phyloP scores from a whole-genome alignment of 441 rosid species.

The Manihot esculenta region DNA sequence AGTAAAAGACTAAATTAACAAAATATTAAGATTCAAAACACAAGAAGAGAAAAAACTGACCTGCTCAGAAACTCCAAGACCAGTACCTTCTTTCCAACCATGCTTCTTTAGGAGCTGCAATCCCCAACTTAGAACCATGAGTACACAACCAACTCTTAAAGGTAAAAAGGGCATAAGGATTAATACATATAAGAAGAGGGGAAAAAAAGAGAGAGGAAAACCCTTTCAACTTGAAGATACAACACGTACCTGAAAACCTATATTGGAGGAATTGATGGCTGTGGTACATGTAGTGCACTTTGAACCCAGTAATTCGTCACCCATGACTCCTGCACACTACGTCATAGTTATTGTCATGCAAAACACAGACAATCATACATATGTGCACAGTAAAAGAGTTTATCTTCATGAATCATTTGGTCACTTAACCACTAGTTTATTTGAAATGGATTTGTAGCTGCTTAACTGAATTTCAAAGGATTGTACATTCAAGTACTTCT shows the following conservation, averaged over 20 bases:
- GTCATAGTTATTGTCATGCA: neutral
- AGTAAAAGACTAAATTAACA: neutral
- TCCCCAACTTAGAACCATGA: neutral
- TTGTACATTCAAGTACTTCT: neutral
- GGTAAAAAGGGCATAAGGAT: neutral
- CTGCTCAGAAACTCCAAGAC: conserved; percentile 77
- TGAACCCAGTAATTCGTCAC: conserved; percentile 35
- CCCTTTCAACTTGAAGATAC: neutral
- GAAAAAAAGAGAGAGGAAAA: neutral
- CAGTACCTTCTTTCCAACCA: conserved; percentile 93
- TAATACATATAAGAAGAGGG: neutral
- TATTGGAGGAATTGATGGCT: conserved; percentile 60
- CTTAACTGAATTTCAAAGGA: neutral
- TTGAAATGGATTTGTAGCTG: neutral
- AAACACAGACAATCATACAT: neutral
- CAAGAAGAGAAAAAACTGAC: conserved; percentile 24
- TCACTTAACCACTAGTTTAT: neutral
- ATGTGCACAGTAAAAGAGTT: neutral
- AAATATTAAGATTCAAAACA: neutral
- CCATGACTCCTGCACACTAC: conserved; percentile 15
- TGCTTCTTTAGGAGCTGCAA: conserved; percentile 81
- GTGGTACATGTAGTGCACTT: conserved; percentile 26
- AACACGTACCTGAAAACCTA: conserved; percentile 64
- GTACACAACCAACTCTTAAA: neutral
- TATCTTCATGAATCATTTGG: neutral